A percentile compares a stretch with the other conserved stretches of the same genome.
phyloP scores from a whole-genome alignment of 2,329 filamentous ascomycete species.

The Fusarium udum region DNA sequence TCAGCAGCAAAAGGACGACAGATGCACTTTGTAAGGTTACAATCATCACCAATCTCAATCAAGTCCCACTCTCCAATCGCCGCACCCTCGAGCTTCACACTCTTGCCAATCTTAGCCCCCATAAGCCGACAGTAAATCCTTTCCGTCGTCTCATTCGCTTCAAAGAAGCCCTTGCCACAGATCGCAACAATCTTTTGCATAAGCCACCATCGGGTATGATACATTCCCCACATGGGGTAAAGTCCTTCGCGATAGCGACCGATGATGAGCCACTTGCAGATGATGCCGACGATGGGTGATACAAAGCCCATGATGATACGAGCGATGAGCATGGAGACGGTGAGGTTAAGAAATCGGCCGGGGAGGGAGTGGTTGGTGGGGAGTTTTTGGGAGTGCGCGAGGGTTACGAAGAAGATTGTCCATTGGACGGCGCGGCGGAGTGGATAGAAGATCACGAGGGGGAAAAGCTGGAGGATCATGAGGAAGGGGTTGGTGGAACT shows the following conservation, averaged over 20 bases:
- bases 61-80: background rate
- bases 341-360: background rate
- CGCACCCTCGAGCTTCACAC: background rate
- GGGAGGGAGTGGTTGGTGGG: constrained; percentile 1
- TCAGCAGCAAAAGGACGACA: constrained; percentile 5
- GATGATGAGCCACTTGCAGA: constrained; percentile 9
- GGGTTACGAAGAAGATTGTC: constrained; percentile 7
- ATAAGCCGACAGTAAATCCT: background rate
- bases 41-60: background rate
- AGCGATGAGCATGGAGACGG: background rate
- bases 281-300: background rate
- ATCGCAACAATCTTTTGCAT: constrained; percentile 8
- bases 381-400: constrained; percentile 6
- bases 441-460: background rate
- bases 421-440: constrained; percentile 3
- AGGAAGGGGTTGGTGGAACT: constrained; percentile 5
- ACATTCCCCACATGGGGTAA: constrained; percentile 8
- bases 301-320: background rate
- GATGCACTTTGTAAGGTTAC: background rate
- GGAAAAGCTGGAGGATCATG: background rate
- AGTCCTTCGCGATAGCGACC: background rate
- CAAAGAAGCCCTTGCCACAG: background rate
- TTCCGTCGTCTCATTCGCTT: background rate
- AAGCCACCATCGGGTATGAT: constrained; percentile 18
- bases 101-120: background rate